phyloP scores from a whole-genome alignment of 768 basidiomycete genomes.

The Rhodotorula graminis region DNA sequence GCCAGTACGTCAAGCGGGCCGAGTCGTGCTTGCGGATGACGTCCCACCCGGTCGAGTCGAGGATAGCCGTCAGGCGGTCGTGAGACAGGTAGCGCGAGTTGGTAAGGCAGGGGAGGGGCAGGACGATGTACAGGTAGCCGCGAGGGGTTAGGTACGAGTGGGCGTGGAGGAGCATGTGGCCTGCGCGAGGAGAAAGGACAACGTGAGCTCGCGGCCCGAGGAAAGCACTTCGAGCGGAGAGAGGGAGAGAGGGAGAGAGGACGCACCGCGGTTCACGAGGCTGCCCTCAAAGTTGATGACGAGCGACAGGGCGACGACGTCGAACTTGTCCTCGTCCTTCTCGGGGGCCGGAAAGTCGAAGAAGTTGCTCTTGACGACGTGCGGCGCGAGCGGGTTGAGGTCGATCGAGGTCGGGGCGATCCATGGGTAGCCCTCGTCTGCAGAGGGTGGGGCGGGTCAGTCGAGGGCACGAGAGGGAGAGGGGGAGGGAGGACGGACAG shows the following conservation, averaged over 20 bases:
- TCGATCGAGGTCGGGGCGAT: conserved; percentile 42
- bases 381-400: conserved; percentile 39
- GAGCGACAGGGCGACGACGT: conserved; percentile 39
- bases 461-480: too few relatives aligned
- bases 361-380: conserved; percentile 41
- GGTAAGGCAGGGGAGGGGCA: conserved; percentile 41
- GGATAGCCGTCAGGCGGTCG: conserved; percentile 26
- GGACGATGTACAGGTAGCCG: conserved; percentile 42
- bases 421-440: conserved; percentile 26
- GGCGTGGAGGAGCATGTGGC: conserved; percentile 37
- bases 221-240: neutral
- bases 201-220: neutral
- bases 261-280: conserved; percentile 35
- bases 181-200: neutral
- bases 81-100: conserved; percentile 41
- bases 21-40: conserved; percentile 34
- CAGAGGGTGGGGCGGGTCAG: too few relatives aligned
- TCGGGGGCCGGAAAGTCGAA: conserved; percentile 37
- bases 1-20: conserved; percentile 39
- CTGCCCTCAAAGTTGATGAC: conserved; percentile 42
- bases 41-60: conserved; percentile 35
- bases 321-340: conserved; percentile 18
- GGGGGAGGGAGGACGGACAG: neutral
- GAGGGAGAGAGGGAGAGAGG: neutral
- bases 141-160: conserved; percentile 38